phyloP scores from a whole-genome alignment of 202 grass and related monocot species.

The Carex arenaria region DNA sequence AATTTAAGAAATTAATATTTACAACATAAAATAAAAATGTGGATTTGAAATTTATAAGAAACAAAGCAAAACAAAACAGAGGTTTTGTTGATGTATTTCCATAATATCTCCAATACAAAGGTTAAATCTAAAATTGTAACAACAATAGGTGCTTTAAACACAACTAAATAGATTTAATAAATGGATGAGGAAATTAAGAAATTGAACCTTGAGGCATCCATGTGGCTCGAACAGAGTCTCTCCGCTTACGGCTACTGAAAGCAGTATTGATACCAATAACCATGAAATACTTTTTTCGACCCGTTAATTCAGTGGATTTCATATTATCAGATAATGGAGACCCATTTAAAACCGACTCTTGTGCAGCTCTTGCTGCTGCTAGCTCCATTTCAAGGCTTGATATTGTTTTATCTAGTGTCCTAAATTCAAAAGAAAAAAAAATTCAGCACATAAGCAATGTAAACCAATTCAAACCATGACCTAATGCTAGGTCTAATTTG shows the following conservation, averaged over 20 bases:
- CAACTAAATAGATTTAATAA: not conserved
- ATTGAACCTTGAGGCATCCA: conserved; percentile 91
- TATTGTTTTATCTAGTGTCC: conserved; percentile 81
- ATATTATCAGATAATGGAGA: conserved; percentile 34
- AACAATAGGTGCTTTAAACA: not conserved
- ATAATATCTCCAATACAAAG: not conserved
- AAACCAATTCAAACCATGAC: not conserved
- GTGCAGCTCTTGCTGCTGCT: conserved; percentile 58
- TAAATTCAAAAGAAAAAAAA: not conserved
- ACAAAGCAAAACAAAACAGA: not conserved
- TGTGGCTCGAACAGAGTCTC: conserved; percentile 87
- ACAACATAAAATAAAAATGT: not conserved
- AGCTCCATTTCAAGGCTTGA: conserved; percentile 79
- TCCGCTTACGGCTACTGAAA: conserved; percentile 78
- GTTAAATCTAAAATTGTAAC: not conserved
- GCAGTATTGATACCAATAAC: conserved; percentile 91
- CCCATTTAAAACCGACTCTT: conserved; percentile 51
- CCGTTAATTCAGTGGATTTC: conserved; percentile 18
- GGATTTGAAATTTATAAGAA: not conserved
- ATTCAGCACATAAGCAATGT: not conserved
- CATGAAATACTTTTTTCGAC: conserved; percentile 59
- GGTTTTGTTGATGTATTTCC: not conserved
- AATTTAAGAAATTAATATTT: not conserved
- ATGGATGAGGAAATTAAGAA: not conserved
- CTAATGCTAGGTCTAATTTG: not conserved